A percentile compares a stretch with the other conserved stretches of the same genome.
Evolutionary conservation across 2,329 filamentous ascomycete species (phyloP).

Genomic region (Arthrobotrys sphaeroides): DNA sequence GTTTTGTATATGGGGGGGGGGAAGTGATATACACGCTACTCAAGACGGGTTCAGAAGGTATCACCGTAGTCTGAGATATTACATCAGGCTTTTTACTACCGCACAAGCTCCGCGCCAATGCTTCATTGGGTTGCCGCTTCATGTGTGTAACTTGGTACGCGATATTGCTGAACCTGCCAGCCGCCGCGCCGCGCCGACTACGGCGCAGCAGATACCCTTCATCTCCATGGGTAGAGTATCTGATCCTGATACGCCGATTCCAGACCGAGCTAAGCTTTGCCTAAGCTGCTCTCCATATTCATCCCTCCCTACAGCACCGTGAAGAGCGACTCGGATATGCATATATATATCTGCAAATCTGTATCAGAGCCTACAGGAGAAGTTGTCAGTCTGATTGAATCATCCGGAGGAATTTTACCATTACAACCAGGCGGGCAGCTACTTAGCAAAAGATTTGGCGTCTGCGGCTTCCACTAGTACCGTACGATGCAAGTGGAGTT

Average conservation of each 20-base stretch:
- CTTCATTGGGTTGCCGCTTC: background rate
- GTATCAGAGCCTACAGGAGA: too few relatives aligned
- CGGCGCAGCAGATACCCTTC: background rate
- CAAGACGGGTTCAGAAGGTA: background rate
- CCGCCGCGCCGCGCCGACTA: background rate
- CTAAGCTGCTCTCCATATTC: background rate
- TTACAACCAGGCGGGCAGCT: too few relatives aligned
- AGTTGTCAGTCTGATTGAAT: too few relatives aligned
- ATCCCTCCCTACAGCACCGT: background rate
- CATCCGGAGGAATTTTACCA: too few relatives aligned
- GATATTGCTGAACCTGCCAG: background rate
- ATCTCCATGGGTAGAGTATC: background rate
- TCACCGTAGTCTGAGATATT: too few relatives aligned
- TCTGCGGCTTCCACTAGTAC: too few relatives aligned
- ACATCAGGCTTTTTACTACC: background rate
- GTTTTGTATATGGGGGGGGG: background rate
- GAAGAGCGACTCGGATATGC: background rate
- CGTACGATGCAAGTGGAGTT: too few relatives aligned
- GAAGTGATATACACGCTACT: background rate
- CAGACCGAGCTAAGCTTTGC: background rate
- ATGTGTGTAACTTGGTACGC: constrained; percentile 1
- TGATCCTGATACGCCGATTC: background rate
- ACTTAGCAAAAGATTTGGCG: too few relatives aligned
- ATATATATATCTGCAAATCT: too few relatives aligned
- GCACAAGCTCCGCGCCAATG: background rate